Conservation (phyloP, 2,329 filamentous ascomycete species). For the Zasmidium cellare region DNA sequence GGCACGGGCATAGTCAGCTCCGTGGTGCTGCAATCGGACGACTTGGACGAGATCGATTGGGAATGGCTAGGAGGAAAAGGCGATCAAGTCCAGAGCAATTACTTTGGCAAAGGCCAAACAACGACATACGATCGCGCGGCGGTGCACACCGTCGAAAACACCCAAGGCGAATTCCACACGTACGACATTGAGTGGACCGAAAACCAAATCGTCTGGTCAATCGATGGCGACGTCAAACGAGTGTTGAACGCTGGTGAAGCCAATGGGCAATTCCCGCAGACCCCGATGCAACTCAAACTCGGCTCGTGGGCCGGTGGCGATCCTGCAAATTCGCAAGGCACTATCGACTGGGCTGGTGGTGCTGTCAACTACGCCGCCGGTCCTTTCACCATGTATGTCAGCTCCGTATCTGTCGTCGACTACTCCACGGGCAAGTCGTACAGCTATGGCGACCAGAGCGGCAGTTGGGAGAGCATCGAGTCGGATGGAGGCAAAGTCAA, state of each 20-base stretch:
- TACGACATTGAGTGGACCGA: constrained; percentile 93
- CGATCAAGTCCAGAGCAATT: constrained; percentile 88
- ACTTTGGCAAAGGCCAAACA: constrained; percentile 90
- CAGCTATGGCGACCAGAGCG: constrained; percentile 74
- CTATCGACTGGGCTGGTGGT: constrained; percentile 86
- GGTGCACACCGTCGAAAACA: constrained; percentile 68
- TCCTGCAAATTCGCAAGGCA: constrained; percentile 72
- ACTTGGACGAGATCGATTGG: constrained; percentile 93
- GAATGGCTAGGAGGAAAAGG: constrained; percentile 86
- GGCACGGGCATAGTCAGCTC: constrained; percentile 92
- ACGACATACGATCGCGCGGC: constrained; percentile 83
- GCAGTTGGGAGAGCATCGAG: constrained; percentile 78
- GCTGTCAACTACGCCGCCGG: constrained; percentile 79
- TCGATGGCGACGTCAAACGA: constrained; percentile 75
- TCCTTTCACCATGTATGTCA: constrained; percentile 83
- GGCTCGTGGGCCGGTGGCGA: constrained; percentile 93
- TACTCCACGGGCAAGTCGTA: constrained; percentile 92
- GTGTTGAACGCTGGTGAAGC: constrained; percentile 71
- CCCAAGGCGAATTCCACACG: constrained; percentile 75
- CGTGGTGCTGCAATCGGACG: constrained; percentile 85
- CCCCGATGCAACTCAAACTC: constrained; percentile 91
- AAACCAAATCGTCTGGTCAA: constrained; percentile 81
- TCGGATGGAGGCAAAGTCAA: constrained; percentile 73
- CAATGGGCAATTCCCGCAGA: constrained; percentile 82
- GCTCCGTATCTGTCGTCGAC: constrained; percentile 75